Conservation (phyloP, 305 asterid species). For the Solanum hybrid region DNA sequence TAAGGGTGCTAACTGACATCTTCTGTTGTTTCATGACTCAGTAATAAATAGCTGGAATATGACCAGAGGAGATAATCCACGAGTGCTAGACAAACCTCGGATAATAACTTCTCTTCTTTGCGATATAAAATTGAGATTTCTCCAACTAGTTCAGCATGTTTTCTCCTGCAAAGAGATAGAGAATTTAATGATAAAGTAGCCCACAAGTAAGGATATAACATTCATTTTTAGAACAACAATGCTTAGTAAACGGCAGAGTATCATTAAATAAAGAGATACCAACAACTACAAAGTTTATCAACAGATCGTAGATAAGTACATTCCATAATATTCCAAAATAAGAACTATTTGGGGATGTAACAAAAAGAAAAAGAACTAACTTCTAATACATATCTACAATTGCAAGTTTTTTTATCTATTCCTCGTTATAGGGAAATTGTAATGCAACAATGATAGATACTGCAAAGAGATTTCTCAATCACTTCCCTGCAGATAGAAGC, state of each 20-base stretch:
- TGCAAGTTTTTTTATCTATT: not conserved
- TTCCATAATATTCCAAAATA: not conserved
- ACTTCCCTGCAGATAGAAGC: not conserved
- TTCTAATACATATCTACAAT: not conserved
- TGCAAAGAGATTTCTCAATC: not conserved
- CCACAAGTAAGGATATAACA: not conserved
- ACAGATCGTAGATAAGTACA: not conserved
- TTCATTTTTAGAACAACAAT: not conserved
- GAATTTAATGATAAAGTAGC: not conserved
- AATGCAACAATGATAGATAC: not conserved
- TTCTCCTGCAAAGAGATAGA: conserved; percentile 63
- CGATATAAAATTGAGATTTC: conserved; percentile 76
- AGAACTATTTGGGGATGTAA: not conserved
- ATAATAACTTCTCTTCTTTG: conserved; percentile 77
- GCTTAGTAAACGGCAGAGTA: not conserved
- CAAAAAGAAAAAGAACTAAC: not conserved
- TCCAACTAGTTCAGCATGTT: conserved; percentile 86
- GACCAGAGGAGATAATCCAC: not conserved
- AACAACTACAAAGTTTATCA: not conserved
- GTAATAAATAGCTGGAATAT: not conserved
- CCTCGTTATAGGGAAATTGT: not conserved
- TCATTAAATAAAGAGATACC: not conserved
- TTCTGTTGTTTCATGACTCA: not conserved
- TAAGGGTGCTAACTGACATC: not conserved
- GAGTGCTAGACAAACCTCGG: conserved; percentile 51